Evolutionary conservation across 768 basidiomycete species (phyloP), one percentile per base, ranked within the genome.

Genomic region (Suillus plorans): DNA sequence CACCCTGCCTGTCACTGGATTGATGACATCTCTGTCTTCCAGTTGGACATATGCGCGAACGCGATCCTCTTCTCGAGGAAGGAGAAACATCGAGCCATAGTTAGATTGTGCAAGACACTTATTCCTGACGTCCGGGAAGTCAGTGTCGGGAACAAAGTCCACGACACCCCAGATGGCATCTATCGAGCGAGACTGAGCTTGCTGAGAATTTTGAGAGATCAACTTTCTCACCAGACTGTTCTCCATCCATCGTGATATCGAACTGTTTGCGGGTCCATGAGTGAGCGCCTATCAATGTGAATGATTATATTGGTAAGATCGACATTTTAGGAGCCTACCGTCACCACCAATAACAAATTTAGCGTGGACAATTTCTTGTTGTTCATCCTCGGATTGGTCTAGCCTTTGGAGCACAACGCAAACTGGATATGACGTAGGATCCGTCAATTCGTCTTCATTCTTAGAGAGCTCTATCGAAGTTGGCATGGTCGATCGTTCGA

Each of bases 291-390:
- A 68, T 45, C 55, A 14, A 59, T 31, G 36, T 14, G 45, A 25
- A 20, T 74, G 47, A 61, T 5, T 14, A 41, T 58, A 10, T 18
- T 41, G 16, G 49, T 3, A 28, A 28, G 22, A 47, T 10, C 22
- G 12, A 53, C 25, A 36, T 61, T 34, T 34, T 56, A 57, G 6
- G 13, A 57, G 65, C 79, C 56, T 71, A 85, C 90, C 91, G 71
- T 94, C 92, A 25, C 87, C 82, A 2, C 92, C 92, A 39, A 94
- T 78, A 2, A 93, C 87, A 70, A 86, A 94, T 74, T 89, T 91
- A 1, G 91, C 89, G 61, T 79, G 78, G 1, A 92, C 86, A 10
- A 84, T 76, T 71, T 92, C 90, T 12, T 79, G 79, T 4, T 76
- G 73, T 9, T 78, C 70, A 22, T 72, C 78, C 14, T 80, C 78